phyloP scores from a whole-genome alignment of 179 eudicot species.

The Amaranthus tricolor region DNA sequence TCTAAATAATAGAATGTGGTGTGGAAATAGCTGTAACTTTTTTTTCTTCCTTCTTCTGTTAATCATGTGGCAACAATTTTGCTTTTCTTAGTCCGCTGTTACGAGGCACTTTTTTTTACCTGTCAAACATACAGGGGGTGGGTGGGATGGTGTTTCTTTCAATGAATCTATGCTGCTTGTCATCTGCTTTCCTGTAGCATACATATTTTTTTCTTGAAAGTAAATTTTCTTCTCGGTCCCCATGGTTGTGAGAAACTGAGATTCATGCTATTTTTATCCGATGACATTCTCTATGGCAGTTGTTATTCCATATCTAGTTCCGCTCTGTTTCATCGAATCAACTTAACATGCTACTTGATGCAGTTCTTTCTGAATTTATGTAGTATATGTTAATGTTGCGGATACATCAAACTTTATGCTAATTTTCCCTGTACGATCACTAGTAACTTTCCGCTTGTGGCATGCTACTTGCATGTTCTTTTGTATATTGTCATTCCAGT shows the following conservation, averaged over 20 bases:
- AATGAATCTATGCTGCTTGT: background rate
- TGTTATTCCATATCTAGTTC: background rate
- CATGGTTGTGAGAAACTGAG: background rate
- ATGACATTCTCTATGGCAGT: background rate
- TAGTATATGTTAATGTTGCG: constrained; percentile 5
- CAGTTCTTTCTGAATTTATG: background rate
- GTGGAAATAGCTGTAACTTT: background rate
- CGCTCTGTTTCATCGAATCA: background rate
- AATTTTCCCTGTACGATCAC: background rate
- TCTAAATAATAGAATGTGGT: background rate
- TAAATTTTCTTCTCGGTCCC: background rate
- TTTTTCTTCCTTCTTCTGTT: background rate
- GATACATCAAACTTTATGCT: background rate
- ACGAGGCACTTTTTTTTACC: background rate
- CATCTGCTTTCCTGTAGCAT: background rate
- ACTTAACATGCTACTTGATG: background rate
- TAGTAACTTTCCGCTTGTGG: too few species aligned
- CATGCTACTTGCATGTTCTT: background rate
- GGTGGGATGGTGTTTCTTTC: background rate
- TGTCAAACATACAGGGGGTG: background rate
- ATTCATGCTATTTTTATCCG: background rate
- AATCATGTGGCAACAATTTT: constrained; percentile 7
- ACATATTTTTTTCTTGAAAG: background rate
- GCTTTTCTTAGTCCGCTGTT: background rate
- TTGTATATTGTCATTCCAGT: background rate